phyloP scores from a whole-genome alignment of 169 alveolate species.

The Cryptosporidium canis region DNA sequence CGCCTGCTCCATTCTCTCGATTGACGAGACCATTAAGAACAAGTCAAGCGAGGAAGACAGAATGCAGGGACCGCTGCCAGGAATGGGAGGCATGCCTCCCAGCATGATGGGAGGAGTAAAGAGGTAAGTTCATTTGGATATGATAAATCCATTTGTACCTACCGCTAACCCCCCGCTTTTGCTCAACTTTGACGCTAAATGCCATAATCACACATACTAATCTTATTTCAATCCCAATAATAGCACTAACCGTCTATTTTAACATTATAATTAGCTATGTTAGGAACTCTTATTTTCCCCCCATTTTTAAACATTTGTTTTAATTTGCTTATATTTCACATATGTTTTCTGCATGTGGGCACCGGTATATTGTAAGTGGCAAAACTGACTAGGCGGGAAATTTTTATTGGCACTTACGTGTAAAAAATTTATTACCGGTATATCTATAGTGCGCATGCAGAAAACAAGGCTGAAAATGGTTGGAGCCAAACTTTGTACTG shows the following conservation, averaged over 20 bases:
- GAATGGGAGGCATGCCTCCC: conserved; percentile 43
- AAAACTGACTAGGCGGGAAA: conserved; percentile 19
- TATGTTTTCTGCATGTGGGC: neutral
- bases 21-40: conserved; percentile 96
- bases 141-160: too few relatives aligned
- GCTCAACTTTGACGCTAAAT: too few relatives aligned
- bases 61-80: conserved; percentile 69
- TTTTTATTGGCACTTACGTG: neutral
- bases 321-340: neutral
- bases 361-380: neutral
- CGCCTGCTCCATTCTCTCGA: conserved; percentile 94
- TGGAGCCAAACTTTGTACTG: conserved; percentile 20
- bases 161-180: too few relatives aligned
- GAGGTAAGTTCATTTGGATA: neutral
- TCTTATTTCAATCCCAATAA: too few relatives aligned
- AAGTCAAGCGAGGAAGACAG: conserved; percentile 84
- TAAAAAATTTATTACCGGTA: conserved; percentile 8
- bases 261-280: too few relatives aligned
- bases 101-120: conserved; percentile 18
- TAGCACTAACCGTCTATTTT: too few relatives aligned
- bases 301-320: neutral
- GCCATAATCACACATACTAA: too few relatives aligned
- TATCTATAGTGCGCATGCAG: conserved; percentile 18
- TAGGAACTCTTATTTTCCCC: too few relatives aligned
- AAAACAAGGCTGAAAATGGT: neutral